Percentiles rank a stretch among this genome's conserved stretches.
Evolutionary conservation across 441 rosid genomes (phyloP).

Genomic region (Bruguiera hainesii): DNA sequence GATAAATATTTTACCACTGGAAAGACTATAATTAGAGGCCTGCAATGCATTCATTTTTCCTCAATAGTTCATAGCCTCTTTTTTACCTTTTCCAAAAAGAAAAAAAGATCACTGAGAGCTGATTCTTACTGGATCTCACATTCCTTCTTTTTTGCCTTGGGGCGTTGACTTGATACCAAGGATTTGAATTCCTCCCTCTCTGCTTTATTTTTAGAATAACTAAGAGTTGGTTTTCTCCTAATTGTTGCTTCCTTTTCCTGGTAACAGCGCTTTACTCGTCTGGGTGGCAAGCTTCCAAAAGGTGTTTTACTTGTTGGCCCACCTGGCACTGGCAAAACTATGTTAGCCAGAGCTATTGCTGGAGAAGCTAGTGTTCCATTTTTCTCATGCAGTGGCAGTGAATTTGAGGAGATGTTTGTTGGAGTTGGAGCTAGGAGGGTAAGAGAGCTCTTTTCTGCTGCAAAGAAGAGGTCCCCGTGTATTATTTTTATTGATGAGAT

Average conservation of each 20-base stretch:
- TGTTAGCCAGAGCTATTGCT: conserved; percentile 99
- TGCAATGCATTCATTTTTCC: neutral
- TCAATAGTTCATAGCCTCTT: neutral
- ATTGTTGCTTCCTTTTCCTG: conserved; percentile 17
- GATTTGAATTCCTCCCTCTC: too few relatives aligned
- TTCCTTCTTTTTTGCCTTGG: too few relatives aligned
- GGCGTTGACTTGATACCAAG: too few relatives aligned
- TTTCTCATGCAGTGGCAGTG: conserved; percentile 98
- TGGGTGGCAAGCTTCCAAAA: conserved; percentile 97
- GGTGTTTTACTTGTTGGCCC: conserved; percentile 97
- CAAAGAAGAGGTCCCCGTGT: conserved; percentile 89
- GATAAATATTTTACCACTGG: too few relatives aligned
- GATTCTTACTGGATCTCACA: too few relatives aligned
- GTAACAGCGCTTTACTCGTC: conserved; percentile 85
- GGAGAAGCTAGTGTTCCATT: conserved; percentile 99
- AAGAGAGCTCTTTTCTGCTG: conserved; percentile 93
- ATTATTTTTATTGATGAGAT: conserved; percentile 92
- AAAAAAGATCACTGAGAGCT: too few relatives aligned
- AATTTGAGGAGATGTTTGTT: conserved; percentile 98
- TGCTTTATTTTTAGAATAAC: neutral
- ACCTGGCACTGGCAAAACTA: conserved; percentile 97
- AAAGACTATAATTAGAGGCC: too few relatives aligned
- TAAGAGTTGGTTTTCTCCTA: neutral
- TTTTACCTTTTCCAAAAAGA: neutral
- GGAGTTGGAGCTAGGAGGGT: conserved; percentile 99